Percentiles rank a stretch among this genome's conserved stretches.
phyloP scores from a whole-genome alignment of 2,329 filamentous ascomycete species.

The Cladosporium sphaerospermum region DNA sequence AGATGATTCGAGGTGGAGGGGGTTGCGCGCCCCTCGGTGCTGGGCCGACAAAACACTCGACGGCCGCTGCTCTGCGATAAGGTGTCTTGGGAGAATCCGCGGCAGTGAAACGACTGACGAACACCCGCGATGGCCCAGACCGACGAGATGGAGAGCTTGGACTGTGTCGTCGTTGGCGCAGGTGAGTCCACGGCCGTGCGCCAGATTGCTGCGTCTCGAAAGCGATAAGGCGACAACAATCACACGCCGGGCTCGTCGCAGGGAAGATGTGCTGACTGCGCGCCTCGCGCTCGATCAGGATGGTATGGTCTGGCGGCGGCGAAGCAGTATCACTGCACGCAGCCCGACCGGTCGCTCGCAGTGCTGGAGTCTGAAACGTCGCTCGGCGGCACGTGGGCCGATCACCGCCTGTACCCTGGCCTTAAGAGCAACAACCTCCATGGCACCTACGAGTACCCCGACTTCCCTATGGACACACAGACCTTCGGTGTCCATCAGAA shows the following conservation, averaged over 20 bases:
- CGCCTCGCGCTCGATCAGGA: conserved; percentile 2
- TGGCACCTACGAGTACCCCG: conserved; percentile 66
- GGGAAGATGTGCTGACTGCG: too few relatives aligned
- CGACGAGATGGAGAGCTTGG: conserved; percentile 4
- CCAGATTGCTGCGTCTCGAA: too few relatives aligned
- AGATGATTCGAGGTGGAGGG: too few relatives aligned
- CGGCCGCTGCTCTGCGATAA: too few relatives aligned
- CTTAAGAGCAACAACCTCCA: conserved; percentile 69
- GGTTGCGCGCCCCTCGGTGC: too few relatives aligned
- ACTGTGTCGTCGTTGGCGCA: conserved; percentile 9
- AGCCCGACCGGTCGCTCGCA: conserved; percentile 1
- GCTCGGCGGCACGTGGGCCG: conserved; percentile 65
- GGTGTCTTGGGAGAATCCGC: too few relatives aligned
- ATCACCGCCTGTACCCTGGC: conserved; percentile 59
- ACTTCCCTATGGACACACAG: conserved; percentile 59
- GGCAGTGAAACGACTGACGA: too few relatives aligned
- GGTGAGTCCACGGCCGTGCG: background rate
- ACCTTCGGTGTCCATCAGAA: conserved; percentile 43
- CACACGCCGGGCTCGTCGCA: background rate
- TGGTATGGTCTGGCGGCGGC: conserved; percentile 10
- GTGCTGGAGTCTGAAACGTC: conserved; percentile 36
- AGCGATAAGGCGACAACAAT: too few relatives aligned
- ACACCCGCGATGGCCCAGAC: background rate
- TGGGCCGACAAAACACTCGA: too few relatives aligned
- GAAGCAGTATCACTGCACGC: conserved; percentile 10